Evolutionary conservation across 176 grass and related monocot genomes (phyloP).

Genomic region (Dendrocalamus sinicus): DNA sequence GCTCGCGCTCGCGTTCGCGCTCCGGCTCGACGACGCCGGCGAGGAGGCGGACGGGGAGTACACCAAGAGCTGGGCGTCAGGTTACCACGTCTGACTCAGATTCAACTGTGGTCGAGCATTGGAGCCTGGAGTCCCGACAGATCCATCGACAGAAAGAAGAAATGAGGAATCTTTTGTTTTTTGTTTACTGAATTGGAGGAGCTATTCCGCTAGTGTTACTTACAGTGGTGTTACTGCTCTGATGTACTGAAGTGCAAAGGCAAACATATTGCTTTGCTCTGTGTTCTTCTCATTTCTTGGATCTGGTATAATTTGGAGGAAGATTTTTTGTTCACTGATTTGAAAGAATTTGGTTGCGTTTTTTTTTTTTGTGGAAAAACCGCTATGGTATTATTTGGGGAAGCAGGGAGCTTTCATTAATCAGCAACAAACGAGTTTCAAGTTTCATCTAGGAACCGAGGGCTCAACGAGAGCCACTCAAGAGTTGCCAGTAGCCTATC

Average conservation of each 20-base stretch:
- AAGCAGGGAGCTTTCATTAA: no score
- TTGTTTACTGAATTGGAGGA: background rate
- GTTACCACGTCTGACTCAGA: conserved; percentile 59
- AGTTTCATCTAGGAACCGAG: no score
- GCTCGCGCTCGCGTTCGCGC: conserved; percentile 66
- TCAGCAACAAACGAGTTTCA: no score
- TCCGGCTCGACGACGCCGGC: conserved; percentile 48
- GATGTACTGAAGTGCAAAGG: conserved; percentile 3
- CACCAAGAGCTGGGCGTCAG: conserved; percentile 59
- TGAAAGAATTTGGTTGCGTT: no score
- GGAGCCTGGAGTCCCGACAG: no score
- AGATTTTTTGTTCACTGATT: background rate
- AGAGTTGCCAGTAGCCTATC: no score
- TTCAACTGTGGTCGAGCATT: background rate
- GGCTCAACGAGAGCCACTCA: no score
- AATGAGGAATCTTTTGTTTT: background rate
- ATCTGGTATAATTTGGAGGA: background rate
- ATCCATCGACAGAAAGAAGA: background rate
- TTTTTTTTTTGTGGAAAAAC: background rate
- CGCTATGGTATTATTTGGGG: no score
- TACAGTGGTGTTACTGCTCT: background rate
- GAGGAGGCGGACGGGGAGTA: conserved; percentile 39
- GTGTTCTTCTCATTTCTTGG: background rate
- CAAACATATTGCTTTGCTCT: conserved; percentile 51
- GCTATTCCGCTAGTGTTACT: background rate